These are phyloP conservation scores for Euphrasia confusa DNA, from an alignment of 257 asterid species.

Conservation along the genomic window DNA sequence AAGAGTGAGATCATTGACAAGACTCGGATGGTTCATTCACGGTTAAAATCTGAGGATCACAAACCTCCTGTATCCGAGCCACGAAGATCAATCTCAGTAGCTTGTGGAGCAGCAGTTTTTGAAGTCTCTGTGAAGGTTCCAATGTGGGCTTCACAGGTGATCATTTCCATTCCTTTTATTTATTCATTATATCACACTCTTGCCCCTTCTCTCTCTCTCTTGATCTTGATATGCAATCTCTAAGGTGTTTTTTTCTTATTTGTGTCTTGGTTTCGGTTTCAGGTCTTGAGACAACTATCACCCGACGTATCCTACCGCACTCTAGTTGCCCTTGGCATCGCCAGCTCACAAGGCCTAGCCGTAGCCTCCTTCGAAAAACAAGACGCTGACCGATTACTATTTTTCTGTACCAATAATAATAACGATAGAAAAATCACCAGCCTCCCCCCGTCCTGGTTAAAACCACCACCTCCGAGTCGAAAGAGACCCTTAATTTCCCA, in stretches of 20 bases:
- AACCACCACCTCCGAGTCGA: slow-evolving; percentile 80
- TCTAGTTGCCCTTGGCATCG: slow-evolving; percentile 85
- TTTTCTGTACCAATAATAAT: slow-evolving; percentile 38
- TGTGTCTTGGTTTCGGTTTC: slow-evolving; percentile 22
- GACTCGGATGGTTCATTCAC: slow-evolving; percentile 57
- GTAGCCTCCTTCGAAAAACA: slow-evolving; percentile 87
- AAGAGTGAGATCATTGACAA: slow-evolving; percentile 88
- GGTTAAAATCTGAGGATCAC: slow-evolving; percentile 46
- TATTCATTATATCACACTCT: neutral
- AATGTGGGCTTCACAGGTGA: slow-evolving; percentile 94
- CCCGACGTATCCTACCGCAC: slow-evolving; percentile 82
- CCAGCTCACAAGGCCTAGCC: slow-evolving; percentile 82
- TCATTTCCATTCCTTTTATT: slow-evolving; percentile 1
- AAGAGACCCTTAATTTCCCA: slow-evolving; percentile 39
- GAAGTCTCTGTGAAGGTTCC: slow-evolving; percentile 91
- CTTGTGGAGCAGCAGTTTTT: slow-evolving; percentile 91
- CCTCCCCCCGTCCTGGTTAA: slow-evolving; percentile 65
- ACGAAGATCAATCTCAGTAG: slow-evolving; percentile 82
- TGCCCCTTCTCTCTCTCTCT: neutral
- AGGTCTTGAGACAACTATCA: slow-evolving; percentile 93
- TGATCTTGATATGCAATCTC: neutral
- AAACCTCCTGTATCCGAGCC: slow-evolving; percentile 60
- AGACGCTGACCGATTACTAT: slow-evolving; percentile 73
- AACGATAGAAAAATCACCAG: neutral
- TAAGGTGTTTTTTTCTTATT: neutral